These are phyloP conservation scores for Sporothrix curviconia DNA, from an alignment of 2,329 filamentous ascomycete species.

Conservation along the genomic window DNA sequence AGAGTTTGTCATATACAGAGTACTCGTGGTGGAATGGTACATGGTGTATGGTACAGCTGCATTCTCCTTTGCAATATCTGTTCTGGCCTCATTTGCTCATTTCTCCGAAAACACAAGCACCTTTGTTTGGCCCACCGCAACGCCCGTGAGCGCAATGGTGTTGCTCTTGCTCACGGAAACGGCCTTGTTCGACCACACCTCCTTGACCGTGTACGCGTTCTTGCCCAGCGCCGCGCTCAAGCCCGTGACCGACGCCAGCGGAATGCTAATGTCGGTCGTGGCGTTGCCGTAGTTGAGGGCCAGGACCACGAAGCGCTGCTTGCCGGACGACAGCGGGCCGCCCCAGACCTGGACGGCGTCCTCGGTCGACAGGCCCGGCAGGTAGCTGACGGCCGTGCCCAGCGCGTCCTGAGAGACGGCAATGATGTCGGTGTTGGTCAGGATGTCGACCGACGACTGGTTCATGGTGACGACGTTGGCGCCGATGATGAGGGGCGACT, in stretches of 20 bases:
- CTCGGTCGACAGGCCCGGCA: not conserved
- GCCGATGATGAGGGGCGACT: constrained; percentile 38
- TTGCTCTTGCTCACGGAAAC: not conserved
- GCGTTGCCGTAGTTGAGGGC: constrained; percentile 13
- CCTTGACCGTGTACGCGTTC: not conserved
- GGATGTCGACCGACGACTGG: constrained; percentile 29
- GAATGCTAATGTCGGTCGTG: not conserved
- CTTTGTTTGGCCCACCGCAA: not conserved
- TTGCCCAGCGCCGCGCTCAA: not conserved
- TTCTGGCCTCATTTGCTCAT: too few species aligned
- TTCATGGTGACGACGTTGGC: constrained; percentile 30
- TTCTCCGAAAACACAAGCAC: not conserved
- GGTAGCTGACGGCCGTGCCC: constrained; percentile 1
- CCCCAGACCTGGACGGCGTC: constrained; percentile 13
- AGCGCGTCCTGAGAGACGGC: constrained; percentile 16
- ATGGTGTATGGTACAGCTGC: too few species aligned
- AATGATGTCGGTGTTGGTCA: constrained; percentile 33
- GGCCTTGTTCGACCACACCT: not conserved
- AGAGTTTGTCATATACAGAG: too few species aligned
- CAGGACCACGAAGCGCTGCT: not conserved
- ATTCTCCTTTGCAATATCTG: too few species aligned
- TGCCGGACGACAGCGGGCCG: constrained; percentile 18
- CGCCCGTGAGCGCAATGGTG: not conserved
- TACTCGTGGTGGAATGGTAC: too few species aligned
- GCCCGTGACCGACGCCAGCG: not conserved